A percentile compares a stretch with the other conserved stretches of the same genome.
Evolutionary conservation across 2,329 filamentous ascomycete species (phyloP).

Genomic region (Raffaelea deltoideospora): DNA sequence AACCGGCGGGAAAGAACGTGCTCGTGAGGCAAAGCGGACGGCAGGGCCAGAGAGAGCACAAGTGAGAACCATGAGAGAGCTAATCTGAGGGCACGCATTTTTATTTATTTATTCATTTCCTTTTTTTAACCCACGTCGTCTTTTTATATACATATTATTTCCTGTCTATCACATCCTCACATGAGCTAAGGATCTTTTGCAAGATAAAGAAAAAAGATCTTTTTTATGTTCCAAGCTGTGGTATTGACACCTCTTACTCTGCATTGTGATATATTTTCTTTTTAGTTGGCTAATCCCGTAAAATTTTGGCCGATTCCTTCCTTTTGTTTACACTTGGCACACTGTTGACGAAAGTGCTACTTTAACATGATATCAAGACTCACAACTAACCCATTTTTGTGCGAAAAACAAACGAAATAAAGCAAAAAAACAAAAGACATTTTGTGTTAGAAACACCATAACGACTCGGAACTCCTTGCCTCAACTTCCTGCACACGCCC

Average conservation of each 20-base stretch:
- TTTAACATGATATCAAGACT: too few species aligned
- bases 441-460: too few species aligned
- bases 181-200: too few species aligned
- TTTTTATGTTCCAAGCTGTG: not conserved
- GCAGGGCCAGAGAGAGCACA: constrained; percentile 10
- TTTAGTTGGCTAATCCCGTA: too few species aligned
- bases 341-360: not conserved
- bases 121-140: not conserved
- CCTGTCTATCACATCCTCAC: too few species aligned
- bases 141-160: not conserved
- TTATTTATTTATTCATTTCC: not conserved
- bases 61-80: constrained; percentile 25
- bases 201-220: not conserved
- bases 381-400: not conserved
- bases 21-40: not conserved
- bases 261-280: not conserved
- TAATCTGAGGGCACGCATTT: constrained; percentile 21
- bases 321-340: not conserved
- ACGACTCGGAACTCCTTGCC: too few species aligned
- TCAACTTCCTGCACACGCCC: too few species aligned
- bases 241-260: not conserved
- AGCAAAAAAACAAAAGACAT: not conserved
- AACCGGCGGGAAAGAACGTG: not conserved
- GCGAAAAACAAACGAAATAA: not conserved
- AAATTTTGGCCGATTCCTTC: too few species aligned